Percentiles rank a stretch among this genome's conserved stretches.
Conservation (phyloP, 2,329 filamentous ascomycete species). For the Cryoendolithus antarcticus region DNA sequence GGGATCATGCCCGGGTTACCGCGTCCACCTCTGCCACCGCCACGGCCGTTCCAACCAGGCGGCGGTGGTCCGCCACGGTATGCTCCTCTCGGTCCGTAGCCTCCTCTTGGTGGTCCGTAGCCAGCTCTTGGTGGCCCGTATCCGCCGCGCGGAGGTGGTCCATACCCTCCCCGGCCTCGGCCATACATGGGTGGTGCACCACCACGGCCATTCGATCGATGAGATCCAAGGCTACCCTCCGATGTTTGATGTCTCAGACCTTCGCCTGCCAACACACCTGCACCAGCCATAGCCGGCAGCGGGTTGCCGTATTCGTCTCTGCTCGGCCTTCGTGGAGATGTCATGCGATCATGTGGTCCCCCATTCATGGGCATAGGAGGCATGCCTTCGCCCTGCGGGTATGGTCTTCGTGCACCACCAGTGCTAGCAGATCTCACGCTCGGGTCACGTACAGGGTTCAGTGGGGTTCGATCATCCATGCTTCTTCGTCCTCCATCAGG, state of each 20-base stretch:
- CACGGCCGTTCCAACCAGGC: conserved; percentile 20
- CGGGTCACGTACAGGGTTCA: conserved; percentile 40
- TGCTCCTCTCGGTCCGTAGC: conserved; percentile 28
- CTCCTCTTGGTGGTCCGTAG: conserved; percentile 34
- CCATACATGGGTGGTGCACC: conserved; percentile 4
- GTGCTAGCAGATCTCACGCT: conserved; percentile 35
- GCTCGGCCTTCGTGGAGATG: conserved; percentile 19
- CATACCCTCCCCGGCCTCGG: conserved; percentile 20
- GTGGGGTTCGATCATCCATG: conserved; percentile 58
- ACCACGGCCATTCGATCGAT: conserved; percentile 20
- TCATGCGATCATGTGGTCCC: conserved; percentile 8
- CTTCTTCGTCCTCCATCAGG: conserved; percentile 23
- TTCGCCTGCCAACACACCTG: conserved; percentile 8
- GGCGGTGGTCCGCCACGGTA: conserved; percentile 29
- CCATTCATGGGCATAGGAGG: conserved; percentile 25
- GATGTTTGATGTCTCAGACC: conserved; percentile 37
- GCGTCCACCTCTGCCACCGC: conserved; percentile 33
- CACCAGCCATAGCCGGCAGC: conserved; percentile 22
- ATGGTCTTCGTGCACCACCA: conserved; percentile 20
- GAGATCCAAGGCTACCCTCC: conserved; percentile 32
- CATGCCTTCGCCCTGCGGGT: conserved; percentile 28
- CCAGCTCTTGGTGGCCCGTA: conserved; percentile 42
- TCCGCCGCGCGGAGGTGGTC: conserved; percentile 24
- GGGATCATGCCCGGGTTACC: conserved; percentile 12
- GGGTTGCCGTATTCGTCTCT: conserved; percentile 56